Conservation (phyloP, 257 asterid species). For the Plantago major region DNA sequence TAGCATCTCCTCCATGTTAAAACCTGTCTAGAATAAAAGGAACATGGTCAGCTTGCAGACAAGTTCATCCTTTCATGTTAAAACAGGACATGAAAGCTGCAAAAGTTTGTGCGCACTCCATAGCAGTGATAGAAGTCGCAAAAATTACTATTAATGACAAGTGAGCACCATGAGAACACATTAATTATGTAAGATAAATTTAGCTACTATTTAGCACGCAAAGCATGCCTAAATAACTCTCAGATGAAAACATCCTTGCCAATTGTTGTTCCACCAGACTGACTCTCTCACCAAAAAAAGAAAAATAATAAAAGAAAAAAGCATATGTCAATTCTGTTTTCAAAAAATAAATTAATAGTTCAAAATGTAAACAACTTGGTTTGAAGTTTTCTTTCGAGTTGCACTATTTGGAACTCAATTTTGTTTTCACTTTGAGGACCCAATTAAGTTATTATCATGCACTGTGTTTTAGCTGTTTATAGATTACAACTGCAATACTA, state of each 20-base stretch:
- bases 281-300: conserved; percentile 6
- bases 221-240: background rate
- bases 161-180: conserved; percentile 2
- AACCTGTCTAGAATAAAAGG: conserved; percentile 72
- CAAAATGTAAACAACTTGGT: no score
- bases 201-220: background rate
- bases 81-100: conserved; percentile 7
- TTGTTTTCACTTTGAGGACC: no score
- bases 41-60: conserved; percentile 22
- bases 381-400: no score
- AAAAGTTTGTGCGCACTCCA: conserved; percentile 3
- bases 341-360: no score
- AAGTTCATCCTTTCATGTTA: conserved; percentile 2
- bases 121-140: background rate
- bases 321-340: no score
- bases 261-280: background rate
- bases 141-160: background rate
- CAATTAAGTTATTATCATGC: no score
- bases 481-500: no score
- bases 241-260: conserved; percentile 3
- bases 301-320: no score
- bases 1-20: conserved; percentile 71
- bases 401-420: no score
- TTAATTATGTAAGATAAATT: background rate
- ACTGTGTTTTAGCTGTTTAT: no score